phyloP scores from a whole-genome alignment of 2,329 filamentous ascomycete genomes.

The Cytospora leucostoma region DNA sequence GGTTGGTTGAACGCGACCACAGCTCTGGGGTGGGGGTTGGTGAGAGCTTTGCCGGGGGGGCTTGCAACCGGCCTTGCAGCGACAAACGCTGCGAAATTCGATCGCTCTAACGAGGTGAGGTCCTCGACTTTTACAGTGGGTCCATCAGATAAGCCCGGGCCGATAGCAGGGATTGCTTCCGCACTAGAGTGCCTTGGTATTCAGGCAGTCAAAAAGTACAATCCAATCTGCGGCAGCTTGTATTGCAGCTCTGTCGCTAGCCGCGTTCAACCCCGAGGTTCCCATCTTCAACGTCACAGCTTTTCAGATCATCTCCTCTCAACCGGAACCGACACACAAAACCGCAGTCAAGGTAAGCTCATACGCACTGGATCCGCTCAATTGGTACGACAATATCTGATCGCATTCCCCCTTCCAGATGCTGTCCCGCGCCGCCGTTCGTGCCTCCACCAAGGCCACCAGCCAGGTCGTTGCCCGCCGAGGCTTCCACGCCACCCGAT shows the following conservation, averaged over 20 bases:
- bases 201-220: constrained; percentile 12
- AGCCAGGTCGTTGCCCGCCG: constrained; percentile 66
- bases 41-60: neutral
- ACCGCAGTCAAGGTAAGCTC: constrained; percentile 17
- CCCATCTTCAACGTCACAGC: constrained; percentile 27
- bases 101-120: neutral
- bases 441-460: constrained; percentile 62
- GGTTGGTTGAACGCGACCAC: neutral
- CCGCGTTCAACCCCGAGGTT: constrained; percentile 8
- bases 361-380: constrained; percentile 34
- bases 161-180: constrained; percentile 2
- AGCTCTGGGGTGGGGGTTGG: neutral
- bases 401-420: constrained; percentile 58
- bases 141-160: neutral
- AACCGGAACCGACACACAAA: constrained; percentile 7
- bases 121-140: constrained; percentile 1
- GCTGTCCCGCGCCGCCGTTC: constrained; percentile 71
- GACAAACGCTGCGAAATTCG: neutral
- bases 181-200: constrained; percentile 4
- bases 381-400: constrained; percentile 40
- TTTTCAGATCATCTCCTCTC: constrained; percentile 2
- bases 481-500: constrained; percentile 87
- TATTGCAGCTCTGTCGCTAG: constrained; percentile 18
- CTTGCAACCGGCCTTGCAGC: neutral
- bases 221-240: neutral